These are phyloP conservation scores for Eucalyptus fibrosa DNA, from an alignment of 345 rosid species.

Conservation along the genomic window DNA sequence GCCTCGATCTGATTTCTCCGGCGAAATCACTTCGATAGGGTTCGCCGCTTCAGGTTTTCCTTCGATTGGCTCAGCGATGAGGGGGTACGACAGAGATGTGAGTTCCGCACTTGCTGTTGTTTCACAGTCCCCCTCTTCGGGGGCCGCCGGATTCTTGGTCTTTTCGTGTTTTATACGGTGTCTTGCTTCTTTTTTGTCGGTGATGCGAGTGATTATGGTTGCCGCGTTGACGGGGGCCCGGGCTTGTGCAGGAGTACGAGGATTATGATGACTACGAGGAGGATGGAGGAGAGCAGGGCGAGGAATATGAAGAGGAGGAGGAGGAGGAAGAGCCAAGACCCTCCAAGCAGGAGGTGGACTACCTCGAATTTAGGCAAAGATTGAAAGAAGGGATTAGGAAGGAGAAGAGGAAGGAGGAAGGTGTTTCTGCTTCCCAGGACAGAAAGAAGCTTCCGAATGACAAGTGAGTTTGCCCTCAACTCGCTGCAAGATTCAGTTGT, in stretches of 20 bases:
- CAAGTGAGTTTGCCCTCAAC: constrained; percentile 27
- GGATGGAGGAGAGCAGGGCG: constrained; percentile 23
- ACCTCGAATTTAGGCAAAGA: constrained; percentile 55
- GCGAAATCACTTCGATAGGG: neutral
- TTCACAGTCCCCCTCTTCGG: neutral
- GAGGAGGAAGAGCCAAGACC: constrained; percentile 40
- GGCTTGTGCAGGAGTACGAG: constrained; percentile 9
- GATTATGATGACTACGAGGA: constrained; percentile 46
- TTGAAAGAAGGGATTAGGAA: constrained; percentile 53
- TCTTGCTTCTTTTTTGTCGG: neutral
- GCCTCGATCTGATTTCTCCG: neutral
- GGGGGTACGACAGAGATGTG: constrained; percentile 36
- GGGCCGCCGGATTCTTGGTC: neutral
- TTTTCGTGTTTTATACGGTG: neutral
- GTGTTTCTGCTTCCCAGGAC: constrained; percentile 22
- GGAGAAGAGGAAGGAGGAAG: constrained; percentile 30
- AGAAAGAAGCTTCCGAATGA: constrained; percentile 37
- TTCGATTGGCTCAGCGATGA: constrained; percentile 14
- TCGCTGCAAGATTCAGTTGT: neutral
- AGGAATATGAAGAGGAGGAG: constrained; percentile 11
- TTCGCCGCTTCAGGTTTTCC: neutral
- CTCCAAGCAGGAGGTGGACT: constrained; percentile 36
- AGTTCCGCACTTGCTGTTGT: neutral
- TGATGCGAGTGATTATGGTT: neutral
- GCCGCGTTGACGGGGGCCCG: constrained; percentile 4